Conservation (phyloP, 106 monocot species). For the Allium cepa region DNA sequence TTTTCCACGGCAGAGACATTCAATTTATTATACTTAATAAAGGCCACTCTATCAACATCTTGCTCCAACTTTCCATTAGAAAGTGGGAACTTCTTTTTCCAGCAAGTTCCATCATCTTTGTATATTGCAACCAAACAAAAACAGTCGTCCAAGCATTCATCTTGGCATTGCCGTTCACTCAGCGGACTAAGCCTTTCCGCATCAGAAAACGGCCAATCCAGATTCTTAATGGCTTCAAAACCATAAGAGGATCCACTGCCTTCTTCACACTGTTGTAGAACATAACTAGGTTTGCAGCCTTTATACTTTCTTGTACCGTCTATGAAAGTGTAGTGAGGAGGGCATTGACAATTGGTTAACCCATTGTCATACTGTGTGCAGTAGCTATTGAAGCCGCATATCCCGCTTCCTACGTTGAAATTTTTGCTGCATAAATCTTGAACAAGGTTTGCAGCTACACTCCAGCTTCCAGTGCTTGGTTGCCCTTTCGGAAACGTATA, state of each 20-base stretch:
- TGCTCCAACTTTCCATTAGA: conserved; percentile 6
- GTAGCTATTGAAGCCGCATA: conserved; percentile 41
- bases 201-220: conserved; percentile 1
- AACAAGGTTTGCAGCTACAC: background rate
- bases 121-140: conserved; percentile 15
- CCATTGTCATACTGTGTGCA: conserved; percentile 4
- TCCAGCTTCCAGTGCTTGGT: conserved; percentile 11
- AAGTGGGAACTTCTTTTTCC: conserved; percentile 11
- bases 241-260: conserved; percentile 6
- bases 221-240: background rate
- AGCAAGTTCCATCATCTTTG: background rate
- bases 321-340: conserved; percentile 15
- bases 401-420: conserved; percentile 11
- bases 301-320: conserved; percentile 23
- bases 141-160: conserved; percentile 23
- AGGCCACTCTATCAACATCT: background rate
- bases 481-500: conserved; percentile 5
- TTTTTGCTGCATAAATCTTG: conserved; percentile 2
- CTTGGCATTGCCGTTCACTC: background rate
- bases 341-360: conserved; percentile 20
- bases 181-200: background rate
- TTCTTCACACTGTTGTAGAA: conserved; percentile 18
- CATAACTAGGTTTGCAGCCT: conserved; percentile 32
- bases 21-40: background rate
- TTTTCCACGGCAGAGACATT: background rate